phyloP scores from a whole-genome alignment of 1,284 basidiomycete species.

The Leccinum colubrinum region DNA sequence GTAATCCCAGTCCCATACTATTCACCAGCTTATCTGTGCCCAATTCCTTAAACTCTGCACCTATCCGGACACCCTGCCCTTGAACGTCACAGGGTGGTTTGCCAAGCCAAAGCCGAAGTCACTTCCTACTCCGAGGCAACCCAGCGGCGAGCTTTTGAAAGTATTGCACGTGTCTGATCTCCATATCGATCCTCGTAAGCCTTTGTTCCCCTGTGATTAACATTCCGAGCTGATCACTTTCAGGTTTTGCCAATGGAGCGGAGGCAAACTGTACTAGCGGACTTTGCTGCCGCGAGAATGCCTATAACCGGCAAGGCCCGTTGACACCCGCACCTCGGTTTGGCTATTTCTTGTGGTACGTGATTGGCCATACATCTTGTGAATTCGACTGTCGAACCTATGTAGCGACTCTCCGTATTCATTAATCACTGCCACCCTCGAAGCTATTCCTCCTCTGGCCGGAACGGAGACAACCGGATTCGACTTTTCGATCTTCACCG shows the following conservation, averaged over 20 bases:
- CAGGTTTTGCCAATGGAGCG: conserved; percentile 68
- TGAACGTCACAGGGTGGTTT: conserved; percentile 59
- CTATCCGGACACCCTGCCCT: conserved; percentile 46
- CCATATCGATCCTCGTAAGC: conserved; percentile 70
- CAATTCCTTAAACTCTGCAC: conserved; percentile 54
- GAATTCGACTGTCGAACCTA: not conserved
- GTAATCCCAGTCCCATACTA: conserved; percentile 18
- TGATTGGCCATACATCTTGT: not conserved
- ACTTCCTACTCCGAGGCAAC: conserved; percentile 50
- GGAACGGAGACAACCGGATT: conserved; percentile 61
- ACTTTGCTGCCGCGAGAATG: conserved; percentile 68
- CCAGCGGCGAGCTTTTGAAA: conserved; percentile 65
- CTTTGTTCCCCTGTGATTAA: not conserved
- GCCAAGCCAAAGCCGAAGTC: conserved; percentile 69
- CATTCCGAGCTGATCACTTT: not conserved
- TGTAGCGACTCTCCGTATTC: conserved; percentile 69
- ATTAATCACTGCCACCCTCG: conserved; percentile 58
- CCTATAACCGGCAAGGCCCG: conserved; percentile 50
- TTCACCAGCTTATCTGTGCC: conserved; percentile 47
- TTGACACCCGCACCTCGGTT: conserved; percentile 62
- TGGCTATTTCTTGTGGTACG: conserved; percentile 61
- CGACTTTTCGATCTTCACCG: conserved; percentile 69
- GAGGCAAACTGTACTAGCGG: conserved; percentile 76
- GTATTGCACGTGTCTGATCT: conserved; percentile 78
- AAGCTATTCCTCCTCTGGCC: conserved; percentile 68